These are phyloP conservation scores for Fragaria ananassa DNA, from an alignment of 306 rosid species.

Conservation along the genomic window DNA sequence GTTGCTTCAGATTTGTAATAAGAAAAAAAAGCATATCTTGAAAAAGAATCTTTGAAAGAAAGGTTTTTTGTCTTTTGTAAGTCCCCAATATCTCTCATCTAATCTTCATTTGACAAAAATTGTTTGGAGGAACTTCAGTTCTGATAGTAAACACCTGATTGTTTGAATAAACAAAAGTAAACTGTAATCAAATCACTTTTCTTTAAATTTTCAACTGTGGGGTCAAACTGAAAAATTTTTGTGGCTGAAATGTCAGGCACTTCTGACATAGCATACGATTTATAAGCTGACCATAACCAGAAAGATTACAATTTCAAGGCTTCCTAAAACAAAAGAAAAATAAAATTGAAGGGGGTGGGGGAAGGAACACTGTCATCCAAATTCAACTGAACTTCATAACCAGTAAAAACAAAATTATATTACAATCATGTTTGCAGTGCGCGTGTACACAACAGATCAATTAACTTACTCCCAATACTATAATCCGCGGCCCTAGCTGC, in stretches of 20 bases:
- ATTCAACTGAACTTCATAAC: background rate
- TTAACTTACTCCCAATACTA: slow-evolving; percentile 85
- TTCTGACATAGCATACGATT: background rate
- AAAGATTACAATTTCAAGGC: background rate
- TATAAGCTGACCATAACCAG: background rate
- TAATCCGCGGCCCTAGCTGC: slow-evolving; percentile 99
- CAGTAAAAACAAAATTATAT: background rate
- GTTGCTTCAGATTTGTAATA: background rate
- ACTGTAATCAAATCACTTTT: background rate
- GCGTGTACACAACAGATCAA: slow-evolving; percentile 12
- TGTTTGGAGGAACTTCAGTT: background rate
- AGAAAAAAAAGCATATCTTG: background rate
- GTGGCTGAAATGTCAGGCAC: background rate
- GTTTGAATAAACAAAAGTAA: background rate
- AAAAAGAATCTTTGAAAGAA: background rate
- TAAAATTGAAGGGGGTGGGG: background rate
- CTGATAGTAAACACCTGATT: background rate
- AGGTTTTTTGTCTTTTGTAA: background rate
- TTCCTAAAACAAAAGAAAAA: background rate
- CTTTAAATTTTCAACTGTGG: background rate
- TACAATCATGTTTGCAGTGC: background rate
- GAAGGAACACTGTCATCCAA: background rate
- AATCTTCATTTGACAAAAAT: background rate
- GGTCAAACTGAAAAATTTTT: background rate
- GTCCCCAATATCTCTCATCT: background rate